Evolutionary conservation across 306 rosid genomes (phyloP).

Genomic region (Quercus berberidifolia): DNA sequence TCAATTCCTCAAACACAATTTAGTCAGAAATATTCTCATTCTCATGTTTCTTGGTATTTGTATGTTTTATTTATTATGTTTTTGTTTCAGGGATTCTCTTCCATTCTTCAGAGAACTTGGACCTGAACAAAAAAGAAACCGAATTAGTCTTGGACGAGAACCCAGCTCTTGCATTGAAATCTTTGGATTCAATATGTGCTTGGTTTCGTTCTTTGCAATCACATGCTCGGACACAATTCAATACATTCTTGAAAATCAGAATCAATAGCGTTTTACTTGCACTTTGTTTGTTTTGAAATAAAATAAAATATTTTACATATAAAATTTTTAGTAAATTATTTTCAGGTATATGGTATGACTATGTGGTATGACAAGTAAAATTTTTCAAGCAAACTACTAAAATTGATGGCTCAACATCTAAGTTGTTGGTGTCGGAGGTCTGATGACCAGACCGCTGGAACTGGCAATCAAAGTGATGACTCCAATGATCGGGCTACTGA

Average conservation of each 20-base stretch:
- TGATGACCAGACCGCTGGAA: rapidly evolving
- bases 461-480: no score
- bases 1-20: conserved; percentile 42
- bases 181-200: conserved; percentile 36
- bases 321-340: no score
- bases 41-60: background rate
- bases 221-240: background rate
- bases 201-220: conserved; percentile 42
- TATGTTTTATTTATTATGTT: background rate
- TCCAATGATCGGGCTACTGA: rapidly evolving
- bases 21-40: background rate
- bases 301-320: no score
- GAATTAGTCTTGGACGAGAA: conserved; percentile 32
- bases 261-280: conserved; percentile 34
- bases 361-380: no score
- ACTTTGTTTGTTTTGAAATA: no score
- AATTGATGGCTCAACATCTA: no score
- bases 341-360: no score
- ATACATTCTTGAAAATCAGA: background rate
- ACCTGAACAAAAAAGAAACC: conserved; percentile 30
- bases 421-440: no score
- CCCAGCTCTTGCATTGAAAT: conserved; percentile 23
- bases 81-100: conserved; percentile 34
- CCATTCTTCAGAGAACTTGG: conserved; percentile 54
- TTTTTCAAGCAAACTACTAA: no score